Evolutionary conservation across 1,284 basidiomycete species (phyloP).

Genomic region (Inonotus obliquus): DNA sequence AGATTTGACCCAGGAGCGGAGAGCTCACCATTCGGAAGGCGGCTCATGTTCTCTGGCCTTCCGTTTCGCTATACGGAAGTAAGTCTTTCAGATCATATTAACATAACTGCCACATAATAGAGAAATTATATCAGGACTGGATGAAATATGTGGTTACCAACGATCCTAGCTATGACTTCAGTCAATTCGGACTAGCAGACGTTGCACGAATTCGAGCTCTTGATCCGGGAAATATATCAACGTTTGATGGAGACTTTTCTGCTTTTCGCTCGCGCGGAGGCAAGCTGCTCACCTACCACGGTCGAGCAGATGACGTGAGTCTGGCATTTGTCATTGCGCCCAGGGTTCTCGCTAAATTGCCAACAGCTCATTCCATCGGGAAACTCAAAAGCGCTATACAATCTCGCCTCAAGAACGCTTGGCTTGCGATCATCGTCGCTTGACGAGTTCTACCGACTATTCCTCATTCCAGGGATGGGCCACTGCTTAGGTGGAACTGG

Average conservation of each 20-base stretch:
- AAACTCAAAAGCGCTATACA: constrained; percentile 32
- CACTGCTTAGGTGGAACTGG: constrained; percentile 29
- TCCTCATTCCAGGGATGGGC: constrained; percentile 38
- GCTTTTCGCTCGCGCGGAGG: constrained; percentile 24
- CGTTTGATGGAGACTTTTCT: constrained; percentile 20
- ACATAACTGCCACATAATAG: too few species aligned
- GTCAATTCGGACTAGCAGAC: constrained; percentile 16
- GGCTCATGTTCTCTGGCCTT: constrained; percentile 9
- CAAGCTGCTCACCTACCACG: constrained; percentile 25
- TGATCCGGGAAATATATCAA: constrained; percentile 19
- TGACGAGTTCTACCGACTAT: constrained; percentile 36
- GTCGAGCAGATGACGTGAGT: constrained; percentile 18
- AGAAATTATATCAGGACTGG: constrained; percentile 15
- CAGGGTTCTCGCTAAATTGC: neutral
- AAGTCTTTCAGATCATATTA: neutral
- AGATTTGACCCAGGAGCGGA: constrained; percentile 22
- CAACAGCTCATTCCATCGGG: constrained; percentile 32
- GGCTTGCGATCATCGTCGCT: constrained; percentile 25
- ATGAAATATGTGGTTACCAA: constrained; percentile 19
- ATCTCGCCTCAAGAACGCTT: constrained; percentile 28
- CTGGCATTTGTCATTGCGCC: too few species aligned
- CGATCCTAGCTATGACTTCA: constrained; percentile 14
- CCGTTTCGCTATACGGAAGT: constrained; percentile 8
- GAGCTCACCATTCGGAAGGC: neutral
- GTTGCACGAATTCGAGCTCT: constrained; percentile 13